Base-by-base conservation (phyloP, 441 rosid genomes). In the Rhodomyrtus psidioides region DNA sequence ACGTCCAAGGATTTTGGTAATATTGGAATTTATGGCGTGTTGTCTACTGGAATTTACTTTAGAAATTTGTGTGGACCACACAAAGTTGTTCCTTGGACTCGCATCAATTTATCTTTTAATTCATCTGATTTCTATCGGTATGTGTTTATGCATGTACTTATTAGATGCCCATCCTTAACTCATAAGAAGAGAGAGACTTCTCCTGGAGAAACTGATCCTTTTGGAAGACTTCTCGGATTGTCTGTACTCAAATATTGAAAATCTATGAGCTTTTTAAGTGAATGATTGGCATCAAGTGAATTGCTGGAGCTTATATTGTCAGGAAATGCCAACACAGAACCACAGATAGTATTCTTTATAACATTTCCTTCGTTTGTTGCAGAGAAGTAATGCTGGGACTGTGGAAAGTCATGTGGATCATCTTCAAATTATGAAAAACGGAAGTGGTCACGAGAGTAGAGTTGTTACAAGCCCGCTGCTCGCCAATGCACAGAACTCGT, bases 311-410 rank as follows among this genome's bases (percentile, higher is more conserved):
- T 65, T 19, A 34, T 65, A 65, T 65, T 65, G 24, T 65, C 79
- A 65, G 2, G 79, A 65, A 65, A 65, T 65, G 79, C 27, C 79
- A 70, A 39, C 49, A 39, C 21, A 70, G 79, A 70, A 39, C 79
- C 49, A 2, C n/a, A 70, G 79, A 65, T 2, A 21, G 49, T 9
- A 16, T 46, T 82, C 30, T 28, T 87, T 12, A 79, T 82, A 55
- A 56, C 65, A 59, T 88, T 12, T 57, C 55, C 81, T 85, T 6
- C 57, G 81, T 51, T 89, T 90, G 89, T 85, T 84, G 85, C 91
- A 95, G 98, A 92, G 92, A 88, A 93, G 87, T 88, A 88, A 85
- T 83, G 88, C 88, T 53, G 89, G 87, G 17, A 84, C 90, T 85
- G 90, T 88, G 17, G 95, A 88, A 81, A 91, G 88, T 89, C 87